Base-by-base conservation (phyloP, 441 rosid genomes). In the Monsonia emarginata region DNA sequence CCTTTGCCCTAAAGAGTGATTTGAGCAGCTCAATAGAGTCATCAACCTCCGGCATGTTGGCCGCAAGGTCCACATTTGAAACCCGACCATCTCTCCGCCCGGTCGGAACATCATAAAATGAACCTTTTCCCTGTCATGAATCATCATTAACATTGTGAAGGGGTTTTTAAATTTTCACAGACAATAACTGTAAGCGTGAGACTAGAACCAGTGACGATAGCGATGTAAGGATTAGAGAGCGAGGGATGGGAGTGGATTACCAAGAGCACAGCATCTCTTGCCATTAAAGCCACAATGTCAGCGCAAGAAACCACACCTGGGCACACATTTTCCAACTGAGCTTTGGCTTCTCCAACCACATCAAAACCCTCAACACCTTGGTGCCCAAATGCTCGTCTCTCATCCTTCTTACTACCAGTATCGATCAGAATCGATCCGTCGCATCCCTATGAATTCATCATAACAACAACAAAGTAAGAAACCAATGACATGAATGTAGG, bases 251-350 rank as follows among this genome's bases (percentile, higher is more conserved):
- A 31, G 7, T 31, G 3, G 7, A 6, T 36, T 82, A 88, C 95
- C 80, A 73, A 59, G 58, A 61, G 73, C 21, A 89, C 79, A 27
- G 91, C 87, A 62, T 91, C 94, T 81, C 98, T 72, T 5, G 96
- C 96, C 32, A 93, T 91, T 65, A 92, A 73, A 68, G 93, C 87
- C 44, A 89, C 77, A 4, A 86, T 82, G 65, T 89, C 95, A 1
- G 93, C 85, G 10, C 96, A 92, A 57, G 93, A 91, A 73, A 89
- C 90, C 57, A 79, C 72, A 5, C 82, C 84, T 0, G 91, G 96
- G 72, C 95, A 92, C 58, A 48, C 42, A 1, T 64, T 70, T 74
- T 91, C 98, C 42, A 88, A 72, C 71, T 65, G 42, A 63, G 73
- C 14, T 76, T 90, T 87, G 61, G 86, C 91, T 0, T 66, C 69